phyloP scores from a whole-genome alignment of 2,329 filamentous ascomycete genomes.

The Lasiodiplodia hormozganensis region DNA sequence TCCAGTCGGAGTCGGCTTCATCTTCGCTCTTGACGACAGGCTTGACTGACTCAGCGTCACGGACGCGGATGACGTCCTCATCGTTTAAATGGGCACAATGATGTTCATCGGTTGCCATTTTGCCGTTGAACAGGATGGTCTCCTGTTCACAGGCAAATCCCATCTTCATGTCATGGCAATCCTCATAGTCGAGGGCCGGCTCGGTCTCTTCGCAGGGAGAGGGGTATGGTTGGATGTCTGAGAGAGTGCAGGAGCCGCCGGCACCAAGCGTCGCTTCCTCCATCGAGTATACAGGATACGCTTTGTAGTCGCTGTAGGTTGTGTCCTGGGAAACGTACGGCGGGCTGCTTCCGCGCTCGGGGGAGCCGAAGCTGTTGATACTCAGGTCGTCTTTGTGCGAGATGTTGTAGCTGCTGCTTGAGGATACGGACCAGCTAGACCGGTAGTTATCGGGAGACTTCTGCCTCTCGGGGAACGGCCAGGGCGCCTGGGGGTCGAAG shows the following conservation, averaged over 20 bases:
- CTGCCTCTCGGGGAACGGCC: constrained; percentile 35
- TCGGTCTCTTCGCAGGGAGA: constrained; percentile 36
- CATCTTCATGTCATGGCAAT: constrained; percentile 36
- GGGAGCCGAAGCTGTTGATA: constrained; percentile 35
- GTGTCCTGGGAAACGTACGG: constrained; percentile 11
- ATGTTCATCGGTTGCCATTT: constrained; percentile 3
- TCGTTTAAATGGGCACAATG: constrained; percentile 2
- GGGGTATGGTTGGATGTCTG: constrained; percentile 44
- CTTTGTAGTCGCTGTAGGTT: constrained; percentile 10
- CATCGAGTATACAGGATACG: constrained; percentile 15
- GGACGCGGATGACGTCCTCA: constrained; percentile 30
- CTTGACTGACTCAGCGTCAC: constrained; percentile 47
- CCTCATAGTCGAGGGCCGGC: constrained; percentile 37
- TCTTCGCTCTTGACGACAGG: constrained; percentile 40
- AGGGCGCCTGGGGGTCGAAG: constrained; percentile 35
- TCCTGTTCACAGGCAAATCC: constrained; percentile 36
- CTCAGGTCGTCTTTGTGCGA: constrained; percentile 40
- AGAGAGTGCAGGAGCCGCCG: constrained; percentile 37
- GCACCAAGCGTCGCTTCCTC: constrained; percentile 19
- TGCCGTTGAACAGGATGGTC: constrained; percentile 25
- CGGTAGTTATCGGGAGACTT: constrained; percentile 41
- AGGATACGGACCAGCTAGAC: constrained; percentile 40
- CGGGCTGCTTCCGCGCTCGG: constrained; percentile 16
- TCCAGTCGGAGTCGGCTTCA: constrained; percentile 45
- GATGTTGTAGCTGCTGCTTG: constrained; percentile 38